A percentile compares a stretch with the other conserved stretches of the same genome.
phyloP scores from a whole-genome alignment of 1,139 yeast species.

The Yamadazyma pseudoaaseri region DNA sequence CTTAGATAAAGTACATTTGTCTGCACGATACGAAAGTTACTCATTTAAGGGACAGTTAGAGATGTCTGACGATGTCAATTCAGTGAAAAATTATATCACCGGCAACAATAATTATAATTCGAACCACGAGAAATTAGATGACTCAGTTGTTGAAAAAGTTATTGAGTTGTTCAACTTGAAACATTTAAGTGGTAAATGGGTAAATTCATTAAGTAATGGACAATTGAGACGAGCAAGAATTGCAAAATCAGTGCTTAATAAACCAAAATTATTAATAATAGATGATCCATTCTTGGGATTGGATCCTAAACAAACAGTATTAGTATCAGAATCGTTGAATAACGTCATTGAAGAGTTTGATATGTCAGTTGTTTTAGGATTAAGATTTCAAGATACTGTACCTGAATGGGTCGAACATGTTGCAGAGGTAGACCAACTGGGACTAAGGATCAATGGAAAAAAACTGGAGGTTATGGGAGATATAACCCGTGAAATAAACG shows the following conservation, averaged over 20 bases:
- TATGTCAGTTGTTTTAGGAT: constrained; percentile 59
- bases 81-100: constrained; percentile 59
- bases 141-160: constrained; percentile 34
- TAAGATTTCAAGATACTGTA: constrained; percentile 69
- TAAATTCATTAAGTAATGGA: constrained; percentile 87
- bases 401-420: constrained; percentile 81
- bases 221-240: constrained; percentile 88
- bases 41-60: constrained; percentile 52
- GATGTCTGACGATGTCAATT: constrained; percentile 71
- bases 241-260: constrained; percentile 66
- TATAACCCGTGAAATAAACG: constrained; percentile 6
- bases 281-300: constrained; percentile 94
- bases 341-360: constrained; percentile 25
- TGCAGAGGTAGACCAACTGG: constrained; percentile 57
- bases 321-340: constrained; percentile 50
- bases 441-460: constrained; percentile 52
- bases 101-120: constrained; percentile 50
- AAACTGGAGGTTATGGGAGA: constrained; percentile 20
- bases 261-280: constrained; percentile 66
- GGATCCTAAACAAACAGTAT: constrained; percentile 68
- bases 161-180: constrained; percentile 53
- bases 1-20: constrained; percentile 69
- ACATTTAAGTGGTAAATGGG: constrained; percentile 68
- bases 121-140: constrained; percentile 15
- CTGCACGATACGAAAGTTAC: constrained; percentile 85